Evolutionary conservation across 2,329 filamentous ascomycete genomes (phyloP).

Genomic region (Trematosphaeria pertusa): DNA sequence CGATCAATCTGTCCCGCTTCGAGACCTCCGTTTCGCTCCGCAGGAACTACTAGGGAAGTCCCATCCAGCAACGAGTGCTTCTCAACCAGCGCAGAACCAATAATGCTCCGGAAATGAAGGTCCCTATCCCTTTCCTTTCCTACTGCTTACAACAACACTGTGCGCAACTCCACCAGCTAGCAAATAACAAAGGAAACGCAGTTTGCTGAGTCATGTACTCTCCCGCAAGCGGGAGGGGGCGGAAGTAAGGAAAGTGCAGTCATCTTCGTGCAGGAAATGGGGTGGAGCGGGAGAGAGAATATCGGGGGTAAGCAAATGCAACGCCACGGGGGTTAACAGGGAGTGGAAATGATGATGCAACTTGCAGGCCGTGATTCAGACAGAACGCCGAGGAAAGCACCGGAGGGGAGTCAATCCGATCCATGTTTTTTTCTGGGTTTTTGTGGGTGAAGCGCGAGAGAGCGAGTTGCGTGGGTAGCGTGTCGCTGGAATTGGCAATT

Average conservation of each 20-base stretch:
- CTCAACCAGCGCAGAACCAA: conserved; percentile 33
- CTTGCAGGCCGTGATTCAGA: conserved; percentile 9
- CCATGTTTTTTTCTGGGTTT: conserved; percentile 41
- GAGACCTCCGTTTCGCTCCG: no score
- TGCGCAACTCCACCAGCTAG: no score
- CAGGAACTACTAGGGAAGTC: conserved; percentile 16
- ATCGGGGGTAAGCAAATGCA: conserved; percentile 36
- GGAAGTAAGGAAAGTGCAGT: conserved; percentile 17
- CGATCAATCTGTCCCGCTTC: conserved; percentile 32
- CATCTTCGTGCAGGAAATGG: conserved; percentile 5
- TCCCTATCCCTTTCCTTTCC: conserved; percentile 9
- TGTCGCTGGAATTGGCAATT: conserved; percentile 29
- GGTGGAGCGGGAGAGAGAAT: conserved; percentile 15
- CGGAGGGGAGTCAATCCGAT: conserved; percentile 38
- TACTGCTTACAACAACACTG: conserved; percentile 19
- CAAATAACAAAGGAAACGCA: conserved; percentile 41
- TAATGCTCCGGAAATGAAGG: conserved; percentile 5
- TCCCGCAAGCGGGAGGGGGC: conserved; percentile 35
- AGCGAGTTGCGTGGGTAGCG: conserved; percentile 25
- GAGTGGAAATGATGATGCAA: conserved; percentile 18
- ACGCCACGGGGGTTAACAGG: conserved; percentile 18
- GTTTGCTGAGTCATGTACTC: conserved; percentile 43
- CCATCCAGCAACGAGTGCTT: conserved; percentile 25
- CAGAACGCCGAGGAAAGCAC: conserved; percentile 36
- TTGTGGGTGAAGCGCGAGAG: conserved; percentile 22